Percentiles rank a stretch among this genome's conserved stretches.
phyloP scores from a whole-genome alignment of 2,329 filamentous ascomycete species.

The Leptographium galeiforme region DNA sequence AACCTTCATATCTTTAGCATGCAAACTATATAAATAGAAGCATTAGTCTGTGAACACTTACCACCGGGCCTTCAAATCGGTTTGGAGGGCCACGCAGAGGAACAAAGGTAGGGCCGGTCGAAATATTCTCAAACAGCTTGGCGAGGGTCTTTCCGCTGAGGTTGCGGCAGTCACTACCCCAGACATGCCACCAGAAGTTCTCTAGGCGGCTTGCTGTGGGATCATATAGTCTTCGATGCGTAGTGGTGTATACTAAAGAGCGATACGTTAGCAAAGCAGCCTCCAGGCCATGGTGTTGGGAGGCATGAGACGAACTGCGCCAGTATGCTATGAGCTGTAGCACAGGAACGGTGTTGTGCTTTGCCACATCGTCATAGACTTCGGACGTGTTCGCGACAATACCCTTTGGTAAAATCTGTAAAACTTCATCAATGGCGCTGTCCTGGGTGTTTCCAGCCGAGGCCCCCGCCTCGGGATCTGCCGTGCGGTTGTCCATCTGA shows the following conservation, averaged over 20 bases:
- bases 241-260: constrained; percentile 43
- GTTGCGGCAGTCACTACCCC: constrained; percentile 41
- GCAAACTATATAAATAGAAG: not conserved
- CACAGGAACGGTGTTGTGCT: constrained; percentile 32
- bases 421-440: constrained; percentile 7
- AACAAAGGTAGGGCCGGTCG: constrained; percentile 42
- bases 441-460: too few relatives aligned
- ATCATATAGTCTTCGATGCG: constrained; percentile 42
- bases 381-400: constrained; percentile 39
- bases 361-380: constrained; percentile 41
- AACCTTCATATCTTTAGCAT: not conserved
- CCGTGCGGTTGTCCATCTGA: not conserved
- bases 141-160: constrained; percentile 41
- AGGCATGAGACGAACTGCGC: constrained; percentile 29
- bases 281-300: not conserved
- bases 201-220: constrained; percentile 50
- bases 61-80: constrained; percentile 37
- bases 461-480: too few relatives aligned
- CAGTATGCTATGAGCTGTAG: constrained; percentile 43
- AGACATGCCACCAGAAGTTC: constrained; percentile 55
- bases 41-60: constrained; percentile 17
- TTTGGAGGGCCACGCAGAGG: constrained; percentile 38
- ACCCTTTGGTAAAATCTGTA: constrained; percentile 41
- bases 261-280: not conserved
- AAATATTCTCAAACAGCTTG: constrained; percentile 43